Conservation (phyloP, 2,329 filamentous ascomycete genomes). For the Clonostachys rhizophaga region DNA sequence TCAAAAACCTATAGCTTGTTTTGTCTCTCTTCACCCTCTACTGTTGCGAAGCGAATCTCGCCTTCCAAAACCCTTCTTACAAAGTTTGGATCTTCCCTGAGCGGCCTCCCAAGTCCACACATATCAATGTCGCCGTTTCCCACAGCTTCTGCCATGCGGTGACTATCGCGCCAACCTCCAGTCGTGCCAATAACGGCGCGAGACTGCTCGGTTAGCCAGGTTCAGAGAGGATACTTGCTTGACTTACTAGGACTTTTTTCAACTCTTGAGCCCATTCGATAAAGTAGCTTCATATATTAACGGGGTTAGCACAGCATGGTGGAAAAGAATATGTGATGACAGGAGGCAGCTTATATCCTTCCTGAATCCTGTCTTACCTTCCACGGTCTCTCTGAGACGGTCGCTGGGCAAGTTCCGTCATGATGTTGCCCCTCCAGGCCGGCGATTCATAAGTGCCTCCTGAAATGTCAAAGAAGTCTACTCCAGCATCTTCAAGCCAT, state of each 20-base stretch:
- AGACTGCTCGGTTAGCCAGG: not conserved
- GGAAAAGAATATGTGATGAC: too few relatives aligned
- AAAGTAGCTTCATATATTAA: not conserved
- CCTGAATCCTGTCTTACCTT: not conserved
- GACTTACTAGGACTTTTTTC: not conserved
- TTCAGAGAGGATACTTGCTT: not conserved
- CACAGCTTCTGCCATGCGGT: not conserved
- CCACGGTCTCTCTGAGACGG: not conserved
- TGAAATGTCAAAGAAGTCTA: constrained; percentile 1
- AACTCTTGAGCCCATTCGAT: constrained; percentile 1
- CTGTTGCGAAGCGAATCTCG: too few relatives aligned
- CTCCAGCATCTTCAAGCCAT: constrained; percentile 1
- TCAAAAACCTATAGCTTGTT: too few relatives aligned
- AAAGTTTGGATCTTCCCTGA: not conserved
- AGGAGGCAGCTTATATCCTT: too few relatives aligned
- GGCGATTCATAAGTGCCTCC: not conserved
- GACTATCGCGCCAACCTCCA: not conserved
- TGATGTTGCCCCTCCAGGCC: constrained; percentile 1
- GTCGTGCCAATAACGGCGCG: constrained; percentile 1
- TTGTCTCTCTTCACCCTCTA: too few relatives aligned
- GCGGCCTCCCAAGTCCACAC: not conserved
- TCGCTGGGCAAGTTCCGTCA: not conserved
- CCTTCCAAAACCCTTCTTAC: not conserved
- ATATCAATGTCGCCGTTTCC: not conserved
- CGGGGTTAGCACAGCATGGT: too few relatives aligned